phyloP scores from a whole-genome alignment of 352 stramenopile species.

The Aphanomyces euteiches region DNA sequence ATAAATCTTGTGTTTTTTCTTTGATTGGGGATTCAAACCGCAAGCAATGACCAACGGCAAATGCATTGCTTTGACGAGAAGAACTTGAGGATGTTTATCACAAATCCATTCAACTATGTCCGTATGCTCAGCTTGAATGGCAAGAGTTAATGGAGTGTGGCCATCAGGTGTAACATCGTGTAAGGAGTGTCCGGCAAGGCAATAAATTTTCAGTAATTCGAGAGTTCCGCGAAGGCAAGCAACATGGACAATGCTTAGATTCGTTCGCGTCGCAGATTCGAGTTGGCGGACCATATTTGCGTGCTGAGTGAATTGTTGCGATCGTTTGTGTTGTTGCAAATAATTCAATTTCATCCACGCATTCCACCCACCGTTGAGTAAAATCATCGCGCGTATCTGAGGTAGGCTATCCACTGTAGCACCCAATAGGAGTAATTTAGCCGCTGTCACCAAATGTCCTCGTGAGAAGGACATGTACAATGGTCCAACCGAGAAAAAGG shows the following conservation, averaged over 20 bases:
- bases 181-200: conserved; percentile 2
- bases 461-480: conserved; percentile 22
- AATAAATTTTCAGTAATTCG: conserved; percentile 12
- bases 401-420: background rate
- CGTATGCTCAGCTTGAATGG: conserved; percentile 12
- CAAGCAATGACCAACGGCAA: conserved; percentile 8
- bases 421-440: conserved; percentile 22
- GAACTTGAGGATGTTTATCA: background rate
- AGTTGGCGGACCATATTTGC: conserved; percentile 27
- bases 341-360: conserved; percentile 22
- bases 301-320: background rate
- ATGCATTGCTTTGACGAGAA: background rate
- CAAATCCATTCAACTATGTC: conserved; percentile 15
- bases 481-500: conserved; percentile 1
- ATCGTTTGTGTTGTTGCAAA: background rate
- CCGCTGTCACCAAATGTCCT: conserved; percentile 17
- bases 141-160: conserved; percentile 25
- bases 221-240: conserved; percentile 15
- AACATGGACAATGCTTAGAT: conserved; percentile 10
- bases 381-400: background rate
- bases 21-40: background rate
- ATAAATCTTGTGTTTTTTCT: background rate
- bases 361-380: conserved; percentile 9
- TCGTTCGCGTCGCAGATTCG: background rate
- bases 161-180: conserved; percentile 23